Conservation (phyloP, 2,329 filamentous ascomycete species). For the Fusarium bulbicola region DNA sequence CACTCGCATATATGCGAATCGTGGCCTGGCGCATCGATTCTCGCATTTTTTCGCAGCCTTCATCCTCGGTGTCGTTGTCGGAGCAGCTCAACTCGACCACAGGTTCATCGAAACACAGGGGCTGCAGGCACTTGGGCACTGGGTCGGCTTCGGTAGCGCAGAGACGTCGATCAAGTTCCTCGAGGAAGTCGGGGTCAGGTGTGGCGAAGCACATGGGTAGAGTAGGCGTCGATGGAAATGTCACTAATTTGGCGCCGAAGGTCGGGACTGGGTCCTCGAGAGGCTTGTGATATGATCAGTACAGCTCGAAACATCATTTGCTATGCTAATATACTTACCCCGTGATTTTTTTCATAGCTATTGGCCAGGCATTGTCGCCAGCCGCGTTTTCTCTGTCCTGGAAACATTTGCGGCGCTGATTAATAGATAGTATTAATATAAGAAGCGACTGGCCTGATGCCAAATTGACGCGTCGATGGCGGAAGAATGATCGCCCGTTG, state of each 20-base stretch:
- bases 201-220: neutral
- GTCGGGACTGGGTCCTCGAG: neutral
- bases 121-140: neutral
- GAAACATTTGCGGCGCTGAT: neutral
- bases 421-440: rapidly evolving
- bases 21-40: rapidly evolving
- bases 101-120: rapidly evolving
- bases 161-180: neutral
- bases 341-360: rapidly evolving
- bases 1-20: neutral
- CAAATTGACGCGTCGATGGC: neutral
- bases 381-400: neutral
- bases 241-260: neutral
- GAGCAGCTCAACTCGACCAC: neutral
- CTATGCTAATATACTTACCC: rapidly evolving
- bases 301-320: rapidly evolving
- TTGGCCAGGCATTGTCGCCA: neutral
- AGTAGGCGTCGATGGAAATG: neutral
- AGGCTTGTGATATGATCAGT: neutral
- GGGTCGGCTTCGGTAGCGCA: neutral
- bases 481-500: neutral
- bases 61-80: neutral
- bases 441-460: rapidly evolving
- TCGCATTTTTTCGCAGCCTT: rapidly evolving
- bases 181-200: neutral